Percentiles rank a stretch among this genome's conserved stretches.
Evolutionary conservation across 2,329 filamentous ascomycete genomes (phyloP).

Genomic region (Botrytis fabae): DNA sequence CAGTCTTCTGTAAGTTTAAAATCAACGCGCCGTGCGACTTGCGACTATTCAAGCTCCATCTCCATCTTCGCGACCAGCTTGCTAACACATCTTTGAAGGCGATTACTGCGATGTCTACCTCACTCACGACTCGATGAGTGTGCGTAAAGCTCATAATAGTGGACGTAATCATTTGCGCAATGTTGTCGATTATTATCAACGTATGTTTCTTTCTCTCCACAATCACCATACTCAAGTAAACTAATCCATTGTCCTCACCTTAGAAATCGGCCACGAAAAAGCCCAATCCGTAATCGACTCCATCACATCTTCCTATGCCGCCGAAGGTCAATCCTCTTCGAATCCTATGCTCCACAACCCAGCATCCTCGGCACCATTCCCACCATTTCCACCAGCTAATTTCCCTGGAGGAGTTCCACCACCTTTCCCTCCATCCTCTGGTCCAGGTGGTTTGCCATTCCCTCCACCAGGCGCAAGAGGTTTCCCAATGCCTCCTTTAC

Average conservation of each 20-base stretch:
- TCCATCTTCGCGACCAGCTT: constrained; percentile 18
- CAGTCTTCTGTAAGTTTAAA: constrained; percentile 69
- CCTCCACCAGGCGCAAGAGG: constrained; percentile 35
- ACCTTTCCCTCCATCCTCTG: neutral
- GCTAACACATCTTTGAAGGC: constrained; percentile 47
- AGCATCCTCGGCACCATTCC: constrained; percentile 52
- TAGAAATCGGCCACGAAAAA: constrained; percentile 97
- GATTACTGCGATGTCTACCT: constrained; percentile 99
- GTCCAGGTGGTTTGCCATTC: constrained; percentile 33
- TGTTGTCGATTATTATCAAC: constrained; percentile 98
- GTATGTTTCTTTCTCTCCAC: constrained; percentile 48
- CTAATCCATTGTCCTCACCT: neutral
- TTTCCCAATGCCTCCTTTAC: constrained; percentile 35
- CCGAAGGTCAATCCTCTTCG: constrained; percentile 82
- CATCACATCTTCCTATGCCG: constrained; percentile 93
- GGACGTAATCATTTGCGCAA: constrained; percentile 96
- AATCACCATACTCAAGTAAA: neutral
- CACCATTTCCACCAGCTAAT: constrained; percentile 45
- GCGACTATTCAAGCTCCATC: constrained; percentile 14
- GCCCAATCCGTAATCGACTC: constrained; percentile 97
- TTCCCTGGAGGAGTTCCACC: constrained; percentile 56
- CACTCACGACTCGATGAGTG: constrained; percentile 99
- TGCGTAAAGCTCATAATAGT: constrained; percentile 97
- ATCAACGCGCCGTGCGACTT: constrained; percentile 19
- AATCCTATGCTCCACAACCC: constrained; percentile 70